Evolutionary conservation across 169 alveolate species (phyloP).

Genomic region (Eimeria necatrix): DNA sequence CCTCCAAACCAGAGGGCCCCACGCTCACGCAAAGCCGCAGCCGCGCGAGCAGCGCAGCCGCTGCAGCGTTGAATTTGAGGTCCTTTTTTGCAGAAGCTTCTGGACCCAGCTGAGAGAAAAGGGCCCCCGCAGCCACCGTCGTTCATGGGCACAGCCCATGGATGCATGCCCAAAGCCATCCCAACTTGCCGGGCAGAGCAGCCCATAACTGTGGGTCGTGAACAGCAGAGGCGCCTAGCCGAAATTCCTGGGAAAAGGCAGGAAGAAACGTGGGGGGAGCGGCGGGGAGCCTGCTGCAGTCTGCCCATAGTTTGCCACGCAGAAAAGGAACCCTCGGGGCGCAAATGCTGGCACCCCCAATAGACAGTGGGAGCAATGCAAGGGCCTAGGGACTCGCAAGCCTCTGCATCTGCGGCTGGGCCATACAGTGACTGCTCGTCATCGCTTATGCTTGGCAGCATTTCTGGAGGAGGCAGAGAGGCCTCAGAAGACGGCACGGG

Average conservation of each 20-base stretch:
- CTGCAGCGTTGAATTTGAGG: conserved; percentile 8
- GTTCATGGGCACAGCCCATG: neutral
- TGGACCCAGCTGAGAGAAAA: neutral
- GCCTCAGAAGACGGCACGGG: neutral
- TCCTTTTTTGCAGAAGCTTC: neutral
- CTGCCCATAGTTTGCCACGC: conserved; percentile 37
- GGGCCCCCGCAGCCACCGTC: conserved; percentile 44
- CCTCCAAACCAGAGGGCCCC: neutral
- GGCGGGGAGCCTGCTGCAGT: conserved; percentile 17
- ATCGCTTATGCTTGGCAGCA: neutral
- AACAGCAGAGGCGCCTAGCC: neutral
- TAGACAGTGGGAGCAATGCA: conserved; percentile 20
- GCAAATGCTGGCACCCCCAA: conserved; percentile 22
- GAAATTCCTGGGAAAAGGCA: neutral
- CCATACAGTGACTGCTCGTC: neutral
- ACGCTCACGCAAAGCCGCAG: too few relatives aligned
- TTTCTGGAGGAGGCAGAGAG: neutral
- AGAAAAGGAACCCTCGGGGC: neutral
- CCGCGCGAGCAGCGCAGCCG: neutral
- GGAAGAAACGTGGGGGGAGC: neutral
- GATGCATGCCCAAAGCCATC: neutral
- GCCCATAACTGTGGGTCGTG: neutral
- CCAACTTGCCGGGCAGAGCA: neutral
- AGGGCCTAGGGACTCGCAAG: conserved; percentile 45
- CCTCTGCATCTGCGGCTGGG: conserved; percentile 45